Evolutionary conservation across 2,329 filamentous ascomycete species (phyloP), one percentile per base, ranked within the genome.

Genomic region (Phialemoniopsis sp.): DNA sequence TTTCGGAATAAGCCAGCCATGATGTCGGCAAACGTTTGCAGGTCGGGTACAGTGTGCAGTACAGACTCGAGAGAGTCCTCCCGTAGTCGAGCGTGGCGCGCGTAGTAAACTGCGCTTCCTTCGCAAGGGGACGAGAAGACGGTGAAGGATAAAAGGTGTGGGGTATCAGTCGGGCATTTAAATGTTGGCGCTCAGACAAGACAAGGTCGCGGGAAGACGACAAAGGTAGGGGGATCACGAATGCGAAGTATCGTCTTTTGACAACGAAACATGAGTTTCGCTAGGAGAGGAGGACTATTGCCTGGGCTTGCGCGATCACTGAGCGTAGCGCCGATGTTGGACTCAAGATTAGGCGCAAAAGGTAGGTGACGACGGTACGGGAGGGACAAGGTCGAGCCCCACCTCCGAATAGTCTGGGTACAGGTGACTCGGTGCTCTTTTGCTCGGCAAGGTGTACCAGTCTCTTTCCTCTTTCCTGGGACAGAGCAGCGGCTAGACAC

Each of bases 1-100:
- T 83, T 85, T 60, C 85, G 87, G 67, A 98, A 95, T 63, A 98
- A 72, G 54, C 88, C 87, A 56, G 89, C 87, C 90, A 97, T 97
- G 67, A 50, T 73, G 61, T 47, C 50, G 52, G 55, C 39, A 26
- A 6, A 26, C 10, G 21, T 26, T 26, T 26, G 21, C 21, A 10
- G 21, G 10, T 26, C 10, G 21, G 10, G 10, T 26, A 10, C 21
- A 26, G 21, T 26, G 21, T 10, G 6, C 21, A 26, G 38, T 39
- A 38, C 37, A 39, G 29, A 41, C 36, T 37, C 35, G 15, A 35
- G 36, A 36, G 41, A 32, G n/a, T 34, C 15, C 31, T 40, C 21
- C 21, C 21, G 21, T 10, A 26, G 21, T 26, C 21, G 21, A 26
- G 21, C 21, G 21, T 26, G 10, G 21, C 21, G 10, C 21, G 21